Evolutionary conservation across 805 yeast genomes (phyloP).

Genomic region (Wickerhamiella galacta): DNA sequence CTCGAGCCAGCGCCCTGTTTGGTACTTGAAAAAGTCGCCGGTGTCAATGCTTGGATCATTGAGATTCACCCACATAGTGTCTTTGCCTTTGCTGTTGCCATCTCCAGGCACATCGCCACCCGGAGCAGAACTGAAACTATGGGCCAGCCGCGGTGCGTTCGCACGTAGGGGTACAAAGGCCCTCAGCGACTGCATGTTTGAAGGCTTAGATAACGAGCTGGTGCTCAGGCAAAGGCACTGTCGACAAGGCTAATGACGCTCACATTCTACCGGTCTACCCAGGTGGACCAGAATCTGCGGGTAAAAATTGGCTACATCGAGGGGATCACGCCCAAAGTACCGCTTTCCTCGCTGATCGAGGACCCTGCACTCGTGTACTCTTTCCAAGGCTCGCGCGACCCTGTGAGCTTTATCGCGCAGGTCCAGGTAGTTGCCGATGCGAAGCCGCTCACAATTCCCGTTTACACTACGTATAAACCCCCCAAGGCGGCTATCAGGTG

Average conservation of each 20-base stretch:
- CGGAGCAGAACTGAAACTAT: no score
- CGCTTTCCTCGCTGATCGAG: constrained; percentile 31
- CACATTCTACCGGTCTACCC: constrained; percentile 42
- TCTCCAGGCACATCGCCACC: no score
- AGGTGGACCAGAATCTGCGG: constrained; percentile 32
- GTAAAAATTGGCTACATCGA: constrained; percentile 34
- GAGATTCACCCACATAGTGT: constrained; percentile 11
- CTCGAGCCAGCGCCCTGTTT: constrained; percentile 92
- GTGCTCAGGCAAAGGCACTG: no score
- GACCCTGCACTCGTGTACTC: constrained; percentile 29
- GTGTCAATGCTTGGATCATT: constrained; percentile 12
- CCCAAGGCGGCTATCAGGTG: constrained; percentile 31
- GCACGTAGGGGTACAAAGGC: no score
- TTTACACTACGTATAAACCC: constrained; percentile 33
- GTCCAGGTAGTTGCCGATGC: constrained; percentile 30
- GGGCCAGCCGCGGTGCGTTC: no score
- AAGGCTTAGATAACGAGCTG: no score
- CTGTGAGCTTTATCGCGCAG: constrained; percentile 24
- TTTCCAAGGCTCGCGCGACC: constrained; percentile 12
- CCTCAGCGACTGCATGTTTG: no score
- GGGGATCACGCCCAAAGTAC: constrained; percentile 27
- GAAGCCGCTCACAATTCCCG: constrained; percentile 33
- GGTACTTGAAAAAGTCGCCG: constrained; percentile 53
- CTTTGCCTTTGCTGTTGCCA: no score
- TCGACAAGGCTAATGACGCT: constrained; percentile 10